Evolutionary conservation across 495 filamentous ascomycete genomes (phyloP).

Genomic region (Tuber aestivum): DNA sequence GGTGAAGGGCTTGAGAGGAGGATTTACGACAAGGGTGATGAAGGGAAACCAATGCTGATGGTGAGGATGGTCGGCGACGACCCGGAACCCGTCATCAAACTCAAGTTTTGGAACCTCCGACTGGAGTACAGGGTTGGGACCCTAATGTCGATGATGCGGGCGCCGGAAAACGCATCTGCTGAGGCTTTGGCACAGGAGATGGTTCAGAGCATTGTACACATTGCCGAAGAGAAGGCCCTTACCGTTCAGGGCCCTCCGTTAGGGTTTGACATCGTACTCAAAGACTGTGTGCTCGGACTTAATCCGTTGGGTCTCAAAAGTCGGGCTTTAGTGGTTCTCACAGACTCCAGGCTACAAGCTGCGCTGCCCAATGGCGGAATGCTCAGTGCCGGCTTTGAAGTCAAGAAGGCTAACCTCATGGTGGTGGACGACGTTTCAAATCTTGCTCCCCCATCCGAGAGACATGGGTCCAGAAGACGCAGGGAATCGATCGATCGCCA

Average conservation of each 20-base stretch:
- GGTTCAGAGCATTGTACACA: constrained; percentile 69
- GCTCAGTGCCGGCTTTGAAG: constrained; percentile 56
- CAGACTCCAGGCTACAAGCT: constrained; percentile 63
- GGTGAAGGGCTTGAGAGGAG: constrained; percentile 47
- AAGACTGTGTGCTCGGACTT: constrained; percentile 75
- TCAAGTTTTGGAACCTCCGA: constrained; percentile 74
- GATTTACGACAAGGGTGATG: constrained; percentile 42
- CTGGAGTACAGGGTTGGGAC: constrained; percentile 80
- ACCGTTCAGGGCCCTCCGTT: constrained; percentile 44
- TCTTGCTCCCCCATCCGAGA: constrained; percentile 31
- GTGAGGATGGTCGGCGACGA: constrained; percentile 85
- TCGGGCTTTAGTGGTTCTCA: constrained; percentile 70
- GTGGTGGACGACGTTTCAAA: constrained; percentile 70
- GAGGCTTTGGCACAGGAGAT: constrained; percentile 71
- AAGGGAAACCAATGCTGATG: constrained; percentile 59
- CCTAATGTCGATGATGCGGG: constrained; percentile 67
- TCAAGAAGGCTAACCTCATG: constrained; percentile 74
- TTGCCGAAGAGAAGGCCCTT: constrained; percentile 54
- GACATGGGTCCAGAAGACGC: constrained; percentile 18
- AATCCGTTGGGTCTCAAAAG: constrained; percentile 72
- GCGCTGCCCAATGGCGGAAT: constrained; percentile 56
- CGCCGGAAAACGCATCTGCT: constrained; percentile 60
- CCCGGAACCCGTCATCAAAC: constrained; percentile 80
- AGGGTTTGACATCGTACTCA: constrained; percentile 65
- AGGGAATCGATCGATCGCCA: constrained; percentile 49